Evolutionary conservation across 306 rosid species (phyloP).

Genomic region (Prunus mume): DNA sequence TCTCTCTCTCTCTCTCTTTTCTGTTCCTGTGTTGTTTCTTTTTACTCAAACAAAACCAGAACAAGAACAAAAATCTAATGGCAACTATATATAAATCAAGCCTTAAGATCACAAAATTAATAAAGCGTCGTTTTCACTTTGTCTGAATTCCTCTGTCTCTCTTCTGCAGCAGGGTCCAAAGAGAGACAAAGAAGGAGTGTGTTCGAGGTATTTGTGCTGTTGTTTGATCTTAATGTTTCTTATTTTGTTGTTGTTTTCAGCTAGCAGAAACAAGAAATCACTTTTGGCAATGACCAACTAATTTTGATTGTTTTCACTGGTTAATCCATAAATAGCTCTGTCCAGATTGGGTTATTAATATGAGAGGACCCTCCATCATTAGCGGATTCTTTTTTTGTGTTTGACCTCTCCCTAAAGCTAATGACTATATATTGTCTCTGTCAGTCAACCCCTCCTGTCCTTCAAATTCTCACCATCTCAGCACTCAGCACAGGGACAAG

Average conservation of each 20-base stretch:
- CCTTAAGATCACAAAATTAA: neutral
- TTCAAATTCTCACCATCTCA: neutral
- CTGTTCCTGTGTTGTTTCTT: neutral
- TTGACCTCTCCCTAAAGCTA: neutral
- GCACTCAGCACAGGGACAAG: neutral
- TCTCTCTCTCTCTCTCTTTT: conserved; percentile 18
- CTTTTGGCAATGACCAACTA: neutral
- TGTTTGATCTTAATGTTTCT: conserved; percentile 18
- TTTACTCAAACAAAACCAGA: conserved; percentile 7
- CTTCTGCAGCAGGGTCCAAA: conserved; percentile 11
- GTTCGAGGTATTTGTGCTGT: neutral
- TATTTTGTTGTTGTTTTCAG: neutral
- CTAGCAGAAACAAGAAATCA: neutral
- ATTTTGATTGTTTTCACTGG: conserved; percentile 28
- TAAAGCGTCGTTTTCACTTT: neutral
- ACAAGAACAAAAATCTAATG: neutral
- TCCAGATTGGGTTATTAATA: neutral
- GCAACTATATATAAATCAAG: neutral
- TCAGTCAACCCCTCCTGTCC: neutral
- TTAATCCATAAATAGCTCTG: conserved; percentile 13
- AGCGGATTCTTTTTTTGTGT: conserved; percentile 10
- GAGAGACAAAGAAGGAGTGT: conserved; percentile 1
- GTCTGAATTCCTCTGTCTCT: conserved; percentile 20
- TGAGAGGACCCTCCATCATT: conserved; percentile 12
- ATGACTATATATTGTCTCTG: neutral